These are phyloP conservation scores for Citropsis articulata DNA, from an alignment of 345 rosid species.

Conservation along the genomic window DNA sequence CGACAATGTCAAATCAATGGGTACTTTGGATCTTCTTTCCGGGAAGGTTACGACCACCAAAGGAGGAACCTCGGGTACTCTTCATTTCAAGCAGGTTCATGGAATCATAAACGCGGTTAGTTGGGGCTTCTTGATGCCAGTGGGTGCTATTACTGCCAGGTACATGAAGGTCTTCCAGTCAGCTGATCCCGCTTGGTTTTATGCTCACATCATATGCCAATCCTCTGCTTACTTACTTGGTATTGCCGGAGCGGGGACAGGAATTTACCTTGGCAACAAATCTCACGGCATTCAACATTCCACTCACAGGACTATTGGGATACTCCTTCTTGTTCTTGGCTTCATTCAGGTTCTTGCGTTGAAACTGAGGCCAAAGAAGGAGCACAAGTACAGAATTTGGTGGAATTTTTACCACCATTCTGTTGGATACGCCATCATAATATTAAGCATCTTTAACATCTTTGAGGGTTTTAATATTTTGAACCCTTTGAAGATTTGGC, in stretches of 20 bases:
- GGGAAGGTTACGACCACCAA: too few relatives aligned
- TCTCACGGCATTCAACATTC: too few relatives aligned
- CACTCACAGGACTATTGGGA: constrained; percentile 29
- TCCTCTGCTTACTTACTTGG: constrained; percentile 24
- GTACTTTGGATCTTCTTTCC: too few relatives aligned
- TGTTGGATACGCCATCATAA: constrained; percentile 24
- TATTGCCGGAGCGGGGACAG: constrained; percentile 30
- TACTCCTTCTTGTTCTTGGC: constrained; percentile 21
- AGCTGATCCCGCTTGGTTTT: constrained; percentile 20
- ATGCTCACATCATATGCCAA: constrained; percentile 28
- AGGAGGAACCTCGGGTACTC: too few relatives aligned
- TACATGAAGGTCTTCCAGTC: too few relatives aligned
- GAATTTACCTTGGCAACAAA: neutral
- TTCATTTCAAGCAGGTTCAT: too few relatives aligned
- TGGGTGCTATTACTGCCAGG: too few relatives aligned
- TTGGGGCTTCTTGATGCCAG: too few relatives aligned
- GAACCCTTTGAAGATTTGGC: neutral
- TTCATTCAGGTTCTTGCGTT: constrained; percentile 24
- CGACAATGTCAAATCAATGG: too few relatives aligned
- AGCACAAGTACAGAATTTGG: constrained; percentile 26
- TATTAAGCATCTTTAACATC: constrained; percentile 29
- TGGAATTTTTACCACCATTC: constrained; percentile 30
- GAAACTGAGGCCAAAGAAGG: constrained; percentile 30
- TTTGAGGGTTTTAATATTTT: constrained; percentile 27
- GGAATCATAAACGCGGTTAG: too few relatives aligned